A percentile compares a stretch with the other conserved stretches of the same genome.
phyloP scores from a whole-genome alignment of 1,139 yeast genomes.

The Candida mesenterica region DNA sequence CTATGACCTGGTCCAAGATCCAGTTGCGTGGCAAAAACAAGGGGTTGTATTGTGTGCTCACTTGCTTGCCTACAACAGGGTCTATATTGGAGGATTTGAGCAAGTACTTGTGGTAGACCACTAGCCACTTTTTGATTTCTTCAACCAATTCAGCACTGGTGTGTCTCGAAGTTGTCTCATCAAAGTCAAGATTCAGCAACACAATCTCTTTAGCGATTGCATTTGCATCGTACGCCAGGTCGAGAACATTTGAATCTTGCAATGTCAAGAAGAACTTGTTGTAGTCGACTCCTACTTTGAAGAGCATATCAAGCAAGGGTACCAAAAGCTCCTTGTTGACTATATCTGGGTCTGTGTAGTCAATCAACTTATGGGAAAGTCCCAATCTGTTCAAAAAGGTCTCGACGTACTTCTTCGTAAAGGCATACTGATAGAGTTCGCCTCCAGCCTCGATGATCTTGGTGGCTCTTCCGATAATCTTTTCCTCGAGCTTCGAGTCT shows the following conservation, averaged over 20 bases:
- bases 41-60: slow-evolving; percentile 62
- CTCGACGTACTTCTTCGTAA: slow-evolving; percentile 57
- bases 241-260: slow-evolving; percentile 39
- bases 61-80: slow-evolving; percentile 32
- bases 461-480: slow-evolving; percentile 61
- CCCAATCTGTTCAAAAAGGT: slow-evolving; percentile 73
- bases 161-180: slow-evolving; percentile 21
- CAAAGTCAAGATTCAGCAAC: slow-evolving; percentile 22
- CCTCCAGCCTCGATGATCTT: slow-evolving; percentile 62
- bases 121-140: slow-evolving; percentile 40
- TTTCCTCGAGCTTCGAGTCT: slow-evolving; percentile 49
- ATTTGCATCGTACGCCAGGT: slow-evolving; percentile 13
- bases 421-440: slow-evolving; percentile 61
- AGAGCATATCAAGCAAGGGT: slow-evolving; percentile 63
- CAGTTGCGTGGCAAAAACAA: slow-evolving; percentile 80
- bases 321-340: slow-evolving; percentile 50
- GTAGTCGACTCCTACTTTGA: slow-evolving; percentile 68
- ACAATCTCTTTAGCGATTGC: slow-evolving; percentile 33
- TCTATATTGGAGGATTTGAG: slow-evolving; percentile 27
- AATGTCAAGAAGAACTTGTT: slow-evolving; percentile 71
- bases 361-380: slow-evolving; percentile 38
- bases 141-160: slow-evolving; percentile 33
- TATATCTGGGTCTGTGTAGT: slow-evolving; percentile 32
- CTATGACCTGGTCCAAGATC: slow-evolving; percentile 82
- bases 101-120: slow-evolving; percentile 34